Evolutionary conservation across 768 basidiomycete species (phyloP).

Genomic region (Austroboletus festivus): DNA sequence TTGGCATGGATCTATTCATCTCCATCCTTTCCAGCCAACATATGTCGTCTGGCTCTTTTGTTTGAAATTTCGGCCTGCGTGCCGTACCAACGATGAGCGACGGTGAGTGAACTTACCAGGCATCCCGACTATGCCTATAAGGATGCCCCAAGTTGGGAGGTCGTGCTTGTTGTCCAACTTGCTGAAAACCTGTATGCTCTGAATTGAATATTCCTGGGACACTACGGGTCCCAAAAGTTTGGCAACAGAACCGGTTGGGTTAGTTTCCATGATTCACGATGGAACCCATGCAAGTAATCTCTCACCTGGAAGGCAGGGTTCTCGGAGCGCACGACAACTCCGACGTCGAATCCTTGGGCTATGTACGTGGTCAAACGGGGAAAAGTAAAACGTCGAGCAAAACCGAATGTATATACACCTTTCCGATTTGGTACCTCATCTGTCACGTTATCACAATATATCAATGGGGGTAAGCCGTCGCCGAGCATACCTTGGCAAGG

Average conservation of each 20-base stretch:
- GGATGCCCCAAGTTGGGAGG: conserved; percentile 25
- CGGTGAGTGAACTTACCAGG: neutral
- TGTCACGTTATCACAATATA: neutral
- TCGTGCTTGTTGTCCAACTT: conserved; percentile 23
- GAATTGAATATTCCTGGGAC: conserved; percentile 10
- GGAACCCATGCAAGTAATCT: conserved; percentile 21
- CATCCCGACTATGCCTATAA: conserved; percentile 28
- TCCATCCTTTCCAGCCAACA: conserved; percentile 14
- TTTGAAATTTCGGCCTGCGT: neutral
- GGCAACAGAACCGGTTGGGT: neutral
- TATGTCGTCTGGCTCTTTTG: conserved; percentile 25
- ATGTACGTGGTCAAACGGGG: neutral
- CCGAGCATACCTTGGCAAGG: conserved; percentile 35
- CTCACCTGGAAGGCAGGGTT: conserved; percentile 9
- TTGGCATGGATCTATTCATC: conserved; percentile 31
- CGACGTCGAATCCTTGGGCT: conserved; percentile 38
- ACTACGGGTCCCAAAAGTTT: conserved; percentile 21
- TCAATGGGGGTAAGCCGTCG: conserved; percentile 29
- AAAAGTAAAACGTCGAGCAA: neutral
- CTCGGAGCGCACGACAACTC: conserved; percentile 23
- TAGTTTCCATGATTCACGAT: conserved; percentile 19
- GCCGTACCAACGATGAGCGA: conserved; percentile 8
- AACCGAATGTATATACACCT: neutral
- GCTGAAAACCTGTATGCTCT: neutral
- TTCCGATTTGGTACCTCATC: neutral